Conservation (phyloP, 2,329 filamentous ascomycete species). For the Penicillium frequentans region DNA sequence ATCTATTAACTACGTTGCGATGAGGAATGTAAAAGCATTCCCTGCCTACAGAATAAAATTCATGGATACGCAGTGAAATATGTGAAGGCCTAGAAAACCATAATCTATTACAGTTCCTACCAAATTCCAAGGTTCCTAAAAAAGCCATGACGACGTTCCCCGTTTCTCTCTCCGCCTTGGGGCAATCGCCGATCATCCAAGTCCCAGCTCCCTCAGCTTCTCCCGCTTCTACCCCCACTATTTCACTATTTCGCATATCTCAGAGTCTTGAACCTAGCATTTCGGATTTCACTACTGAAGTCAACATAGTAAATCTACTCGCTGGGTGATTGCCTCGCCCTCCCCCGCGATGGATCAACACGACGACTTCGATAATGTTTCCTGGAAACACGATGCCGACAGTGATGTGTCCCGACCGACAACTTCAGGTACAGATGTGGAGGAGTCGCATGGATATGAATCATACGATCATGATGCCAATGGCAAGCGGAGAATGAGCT, state of each 20-base stretch:
- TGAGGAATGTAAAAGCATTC: slow-evolving; percentile 1
- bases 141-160: slow-evolving; percentile 24
- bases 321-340: slow-evolving; percentile 17
- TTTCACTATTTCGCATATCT: background rate
- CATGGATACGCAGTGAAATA: background rate
- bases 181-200: slow-evolving; percentile 22
- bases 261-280: slow-evolving; percentile 7
- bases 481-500: slow-evolving; percentile 51
- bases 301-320: background rate
- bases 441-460: slow-evolving; percentile 30
- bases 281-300: background rate
- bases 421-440: slow-evolving; percentile 43
- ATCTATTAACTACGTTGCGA: slow-evolving; percentile 3
- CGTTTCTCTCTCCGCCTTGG: slow-evolving; percentile 25
- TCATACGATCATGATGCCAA: slow-evolving; percentile 39
- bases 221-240: slow-evolving; percentile 13
- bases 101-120: background rate
- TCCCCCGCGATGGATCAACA: slow-evolving; percentile 46
- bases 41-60: background rate
- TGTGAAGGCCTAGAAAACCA: background rate
- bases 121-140: background rate
- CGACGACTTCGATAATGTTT: slow-evolving; percentile 79
- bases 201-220: slow-evolving; percentile 20
- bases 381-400: slow-evolving; percentile 68
- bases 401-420: slow-evolving; percentile 46